Evolutionary conservation across 768 basidiomycete genomes (phyloP).

Genomic region (Leucogyrophana mollusca): DNA sequence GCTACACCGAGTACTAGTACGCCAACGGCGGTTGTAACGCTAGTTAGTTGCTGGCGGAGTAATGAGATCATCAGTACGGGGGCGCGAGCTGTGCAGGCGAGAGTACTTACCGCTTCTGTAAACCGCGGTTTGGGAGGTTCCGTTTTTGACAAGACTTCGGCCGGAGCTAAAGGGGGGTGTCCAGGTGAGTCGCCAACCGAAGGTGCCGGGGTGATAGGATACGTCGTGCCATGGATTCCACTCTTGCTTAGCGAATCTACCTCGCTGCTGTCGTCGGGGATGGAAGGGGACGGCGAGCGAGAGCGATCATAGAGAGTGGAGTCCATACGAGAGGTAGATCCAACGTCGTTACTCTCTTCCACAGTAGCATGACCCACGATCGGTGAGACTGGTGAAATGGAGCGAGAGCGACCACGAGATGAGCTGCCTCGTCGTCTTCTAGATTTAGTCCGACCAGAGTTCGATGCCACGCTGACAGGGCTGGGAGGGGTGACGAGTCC

Average conservation of each 20-base stretch:
- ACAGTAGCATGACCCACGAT: constrained; percentile 18
- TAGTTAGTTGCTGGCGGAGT: constrained; percentile 26
- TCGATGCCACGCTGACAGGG: constrained; percentile 68
- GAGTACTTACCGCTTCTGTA: constrained; percentile 27
- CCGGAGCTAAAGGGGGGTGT: constrained; percentile 12
- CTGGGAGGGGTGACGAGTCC: constrained; percentile 77
- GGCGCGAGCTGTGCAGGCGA: constrained; percentile 10
- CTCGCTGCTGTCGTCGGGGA: constrained; percentile 27
- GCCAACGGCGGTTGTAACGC: constrained; percentile 55
- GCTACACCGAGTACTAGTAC: constrained; percentile 66
- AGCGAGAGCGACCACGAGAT: constrained; percentile 36
- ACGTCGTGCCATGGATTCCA: constrained; percentile 16
- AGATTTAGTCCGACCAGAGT: constrained; percentile 44
- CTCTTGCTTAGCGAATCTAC: constrained; percentile 21
- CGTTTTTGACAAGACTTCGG: constrained; percentile 13
- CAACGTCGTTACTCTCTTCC: constrained; percentile 10
- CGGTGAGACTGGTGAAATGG: constrained; percentile 31
- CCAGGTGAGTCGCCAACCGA: constrained; percentile 29
- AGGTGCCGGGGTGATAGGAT: constrained; percentile 29
- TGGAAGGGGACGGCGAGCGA: constrained; percentile 28
- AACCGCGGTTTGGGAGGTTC: constrained; percentile 16
- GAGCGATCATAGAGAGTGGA: constrained; percentile 23
- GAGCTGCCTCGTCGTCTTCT: constrained; percentile 46
- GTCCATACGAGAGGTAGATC: constrained; percentile 20
- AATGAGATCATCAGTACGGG: constrained; percentile 17